phyloP scores from a whole-genome alignment of 108 stramenopile species.

The Cyclotella atomus region DNA sequence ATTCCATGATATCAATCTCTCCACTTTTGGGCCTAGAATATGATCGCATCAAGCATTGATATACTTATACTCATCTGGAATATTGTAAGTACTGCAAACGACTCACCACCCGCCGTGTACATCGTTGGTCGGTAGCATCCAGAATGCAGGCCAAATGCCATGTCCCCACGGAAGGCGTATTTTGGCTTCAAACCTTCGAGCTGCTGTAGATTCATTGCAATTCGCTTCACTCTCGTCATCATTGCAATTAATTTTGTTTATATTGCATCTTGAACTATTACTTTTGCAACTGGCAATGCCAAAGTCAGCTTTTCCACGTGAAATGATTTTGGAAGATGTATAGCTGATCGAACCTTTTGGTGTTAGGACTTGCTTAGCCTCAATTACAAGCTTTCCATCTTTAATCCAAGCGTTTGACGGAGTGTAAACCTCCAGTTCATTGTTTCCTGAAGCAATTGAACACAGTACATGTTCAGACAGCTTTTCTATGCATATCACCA shows the following conservation, averaged over 20 bases:
- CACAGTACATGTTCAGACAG: too few relatives aligned
- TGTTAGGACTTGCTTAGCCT: conserved; percentile 5
- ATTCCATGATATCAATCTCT: conserved; percentile 73
- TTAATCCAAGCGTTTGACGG: conserved; percentile 22
- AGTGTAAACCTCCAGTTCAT: conserved; percentile 40
- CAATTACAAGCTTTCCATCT: conserved; percentile 31
- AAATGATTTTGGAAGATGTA: conserved; percentile 47
- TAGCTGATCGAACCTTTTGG: conserved; percentile 9
- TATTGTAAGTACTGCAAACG: too few relatives aligned
- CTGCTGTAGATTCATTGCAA: not conserved
- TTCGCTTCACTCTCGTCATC: not conserved
- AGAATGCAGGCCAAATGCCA: conserved; percentile 59
- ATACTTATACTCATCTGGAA: too few relatives aligned
- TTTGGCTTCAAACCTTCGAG: conserved; percentile 40
- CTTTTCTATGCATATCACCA: too few relatives aligned
- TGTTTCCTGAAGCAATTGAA: conserved; percentile 35
- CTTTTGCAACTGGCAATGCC: conserved; percentile 2
- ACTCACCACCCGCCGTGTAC: conserved; percentile 48
- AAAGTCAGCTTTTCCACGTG: conserved; percentile 32
- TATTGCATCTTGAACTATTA: too few relatives aligned
- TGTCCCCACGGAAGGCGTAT: conserved; percentile 44
- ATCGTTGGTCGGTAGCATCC: conserved; percentile 65
- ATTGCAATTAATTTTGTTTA: not conserved
- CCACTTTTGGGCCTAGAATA: conserved; percentile 36
- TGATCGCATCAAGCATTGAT: too few relatives aligned